Evolutionary conservation across 139 green algal species (phyloP).

Genomic region (Bryopsis sp.): DNA sequence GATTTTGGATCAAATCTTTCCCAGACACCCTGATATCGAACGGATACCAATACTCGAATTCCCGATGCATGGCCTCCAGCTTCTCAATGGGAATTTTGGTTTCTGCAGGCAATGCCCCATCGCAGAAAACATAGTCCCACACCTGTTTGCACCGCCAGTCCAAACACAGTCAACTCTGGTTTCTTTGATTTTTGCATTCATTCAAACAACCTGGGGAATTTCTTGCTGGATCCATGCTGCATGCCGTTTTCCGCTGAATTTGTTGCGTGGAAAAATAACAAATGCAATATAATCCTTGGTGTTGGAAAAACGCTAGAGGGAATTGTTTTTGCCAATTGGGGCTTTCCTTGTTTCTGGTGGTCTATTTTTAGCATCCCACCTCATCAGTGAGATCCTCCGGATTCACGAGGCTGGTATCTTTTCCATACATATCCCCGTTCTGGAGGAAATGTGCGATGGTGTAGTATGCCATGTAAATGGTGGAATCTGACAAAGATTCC

Average conservation of each 20-base stretch:
- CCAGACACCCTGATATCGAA: slow-evolving; percentile 90
- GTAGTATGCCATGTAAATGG: slow-evolving; percentile 99
- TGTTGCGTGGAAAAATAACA: too few relatives aligned
- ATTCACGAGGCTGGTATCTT: slow-evolving; percentile 32
- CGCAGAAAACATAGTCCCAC: slow-evolving; percentile 89
- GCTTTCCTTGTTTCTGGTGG: too few relatives aligned
- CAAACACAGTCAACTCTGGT: too few relatives aligned
- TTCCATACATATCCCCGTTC: slow-evolving; percentile 84
- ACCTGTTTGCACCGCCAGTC: too few relatives aligned
- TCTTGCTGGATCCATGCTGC: too few relatives aligned
- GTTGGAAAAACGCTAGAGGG: not conserved
- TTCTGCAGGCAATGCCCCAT: slow-evolving; percentile 37
- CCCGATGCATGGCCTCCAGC: slow-evolving; percentile 54
- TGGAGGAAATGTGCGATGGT: slow-evolving; percentile 64
- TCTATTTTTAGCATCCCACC: too few relatives aligned
- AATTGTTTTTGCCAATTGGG: not conserved
- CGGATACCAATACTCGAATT: slow-evolving; percentile 99
- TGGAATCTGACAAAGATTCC: slow-evolving; percentile 96
- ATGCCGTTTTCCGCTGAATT: too few relatives aligned
- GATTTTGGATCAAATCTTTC: slow-evolving; percentile 99
- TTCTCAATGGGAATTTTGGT: slow-evolving; percentile 42
- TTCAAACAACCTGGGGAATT: too few relatives aligned
- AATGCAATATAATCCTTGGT: not conserved
- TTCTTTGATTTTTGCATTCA: too few relatives aligned
- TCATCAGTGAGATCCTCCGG: slow-evolving; percentile 76